Percentiles rank a stretch among this genome's conserved stretches.
Conservation (phyloP, 2,329 filamentous ascomycete genomes). For the Sclerotinia subarctica region DNA sequence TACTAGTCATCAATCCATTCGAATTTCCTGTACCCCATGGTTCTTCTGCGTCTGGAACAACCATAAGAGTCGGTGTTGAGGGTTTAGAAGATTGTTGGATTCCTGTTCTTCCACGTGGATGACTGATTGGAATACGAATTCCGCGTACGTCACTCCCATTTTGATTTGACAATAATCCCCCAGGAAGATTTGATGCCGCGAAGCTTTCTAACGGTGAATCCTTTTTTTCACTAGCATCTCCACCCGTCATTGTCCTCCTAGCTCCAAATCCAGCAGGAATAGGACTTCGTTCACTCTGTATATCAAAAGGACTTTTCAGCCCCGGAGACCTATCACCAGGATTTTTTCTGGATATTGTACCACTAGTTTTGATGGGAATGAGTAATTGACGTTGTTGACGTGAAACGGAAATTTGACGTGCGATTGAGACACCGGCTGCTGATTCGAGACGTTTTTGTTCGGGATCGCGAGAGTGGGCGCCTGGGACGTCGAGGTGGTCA, state of each 20-base stretch:
- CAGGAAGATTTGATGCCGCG: neutral
- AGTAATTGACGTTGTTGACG: constrained; percentile 59
- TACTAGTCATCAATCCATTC: neutral
- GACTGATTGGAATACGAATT: neutral
- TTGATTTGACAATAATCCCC: neutral
- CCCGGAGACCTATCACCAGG: neutral
- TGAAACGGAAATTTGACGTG: constrained; percentile 64
- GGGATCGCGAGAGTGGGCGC: neutral
- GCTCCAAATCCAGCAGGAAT: neutral
- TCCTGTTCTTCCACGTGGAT: neutral
- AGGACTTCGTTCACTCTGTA: neutral
- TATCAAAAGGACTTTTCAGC: neutral
- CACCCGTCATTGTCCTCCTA: neutral
- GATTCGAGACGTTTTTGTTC: constrained; percentile 46
- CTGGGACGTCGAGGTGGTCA: neutral
- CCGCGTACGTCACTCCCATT: neutral
- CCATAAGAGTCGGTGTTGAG: neutral
- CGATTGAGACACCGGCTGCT: constrained; percentile 64
- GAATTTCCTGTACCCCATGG: neutral
- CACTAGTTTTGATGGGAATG: constrained; percentile 44
- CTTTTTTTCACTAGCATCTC: neutral
- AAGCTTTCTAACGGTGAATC: neutral
- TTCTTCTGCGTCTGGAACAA: neutral
- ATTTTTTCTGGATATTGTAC: neutral
- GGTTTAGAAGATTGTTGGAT: neutral